A percentile compares a stretch with the other conserved stretches of the same genome.
phyloP scores from a whole-genome alignment of 257 asterid genomes.

The Petrea volubilis region DNA sequence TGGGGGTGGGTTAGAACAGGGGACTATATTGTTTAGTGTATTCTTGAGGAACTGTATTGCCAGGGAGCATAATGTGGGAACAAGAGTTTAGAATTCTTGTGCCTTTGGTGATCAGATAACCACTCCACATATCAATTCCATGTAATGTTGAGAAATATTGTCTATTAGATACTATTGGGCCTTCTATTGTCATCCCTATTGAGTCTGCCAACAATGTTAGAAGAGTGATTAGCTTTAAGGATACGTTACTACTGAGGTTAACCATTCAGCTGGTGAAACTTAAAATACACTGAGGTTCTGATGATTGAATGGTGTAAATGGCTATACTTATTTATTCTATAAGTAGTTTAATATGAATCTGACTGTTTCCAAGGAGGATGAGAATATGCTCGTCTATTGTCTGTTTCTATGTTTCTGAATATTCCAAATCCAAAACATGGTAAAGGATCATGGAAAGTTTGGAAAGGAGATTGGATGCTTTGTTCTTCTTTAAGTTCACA shows the following conservation, averaged over 20 bases:
- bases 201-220: background rate
- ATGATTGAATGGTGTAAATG: background rate
- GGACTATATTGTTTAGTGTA: background rate
- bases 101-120: background rate
- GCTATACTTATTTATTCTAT: background rate
- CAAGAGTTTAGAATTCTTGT: background rate
- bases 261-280: background rate
- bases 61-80: background rate
- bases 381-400: background rate
- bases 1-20: background rate
- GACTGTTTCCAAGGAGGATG: background rate
- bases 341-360: background rate
- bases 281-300: background rate
- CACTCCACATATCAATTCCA: background rate
- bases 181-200: background rate
- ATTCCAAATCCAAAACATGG: background rate
- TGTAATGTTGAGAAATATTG: background rate
- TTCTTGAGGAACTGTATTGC: background rate
- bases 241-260: background rate
- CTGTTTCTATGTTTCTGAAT: background rate
- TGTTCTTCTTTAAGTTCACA: background rate
- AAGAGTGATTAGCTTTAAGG: background rate
- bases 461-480: background rate
- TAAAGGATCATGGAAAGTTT: background rate
- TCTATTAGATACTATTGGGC: background rate